phyloP scores from a whole-genome alignment of 169 alveolate species.

The Perkinsus marinus region DNA sequence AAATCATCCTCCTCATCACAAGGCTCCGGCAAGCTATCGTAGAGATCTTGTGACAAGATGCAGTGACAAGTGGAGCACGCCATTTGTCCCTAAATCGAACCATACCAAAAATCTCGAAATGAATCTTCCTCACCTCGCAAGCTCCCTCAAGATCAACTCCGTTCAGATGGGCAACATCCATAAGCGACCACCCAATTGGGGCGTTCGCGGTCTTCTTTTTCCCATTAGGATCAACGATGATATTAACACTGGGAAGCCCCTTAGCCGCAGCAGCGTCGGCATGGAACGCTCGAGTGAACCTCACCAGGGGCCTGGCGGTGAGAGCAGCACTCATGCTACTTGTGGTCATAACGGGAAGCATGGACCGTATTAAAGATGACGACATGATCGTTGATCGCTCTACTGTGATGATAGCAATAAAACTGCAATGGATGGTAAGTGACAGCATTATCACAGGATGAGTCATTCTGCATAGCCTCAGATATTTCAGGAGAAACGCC shows the following conservation, averaged over 20 bases:
- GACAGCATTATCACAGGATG: too few relatives aligned
- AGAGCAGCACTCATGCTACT: neutral
- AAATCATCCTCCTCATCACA: conserved; percentile 78
- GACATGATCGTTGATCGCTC: neutral
- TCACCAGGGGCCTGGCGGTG: neutral
- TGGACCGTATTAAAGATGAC: neutral
- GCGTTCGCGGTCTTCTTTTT: conserved; percentile 41
- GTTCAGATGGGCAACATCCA: conserved; percentile 50
- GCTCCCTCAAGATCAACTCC: conserved; percentile 47
- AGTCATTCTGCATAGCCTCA: too few relatives aligned
- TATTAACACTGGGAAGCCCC: neutral
- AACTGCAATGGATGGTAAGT: too few relatives aligned
- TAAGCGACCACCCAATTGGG: conserved; percentile 39
- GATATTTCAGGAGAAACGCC: neutral
- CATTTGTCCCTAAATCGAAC: neutral
- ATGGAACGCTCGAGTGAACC: neutral
- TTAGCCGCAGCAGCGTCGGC: neutral
- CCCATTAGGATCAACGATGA: conserved; percentile 38
- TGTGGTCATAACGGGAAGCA: neutral
- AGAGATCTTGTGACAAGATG: conserved; percentile 64
- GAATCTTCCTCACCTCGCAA: neutral
- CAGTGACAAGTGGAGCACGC: conserved; percentile 80
- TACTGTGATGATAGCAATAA: neutral
- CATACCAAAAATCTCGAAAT: neutral
- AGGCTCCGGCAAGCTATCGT: conserved; percentile 68